Conservation (phyloP, 2,329 filamentous ascomycete species). For the Leptographium lundbergii region DNA sequence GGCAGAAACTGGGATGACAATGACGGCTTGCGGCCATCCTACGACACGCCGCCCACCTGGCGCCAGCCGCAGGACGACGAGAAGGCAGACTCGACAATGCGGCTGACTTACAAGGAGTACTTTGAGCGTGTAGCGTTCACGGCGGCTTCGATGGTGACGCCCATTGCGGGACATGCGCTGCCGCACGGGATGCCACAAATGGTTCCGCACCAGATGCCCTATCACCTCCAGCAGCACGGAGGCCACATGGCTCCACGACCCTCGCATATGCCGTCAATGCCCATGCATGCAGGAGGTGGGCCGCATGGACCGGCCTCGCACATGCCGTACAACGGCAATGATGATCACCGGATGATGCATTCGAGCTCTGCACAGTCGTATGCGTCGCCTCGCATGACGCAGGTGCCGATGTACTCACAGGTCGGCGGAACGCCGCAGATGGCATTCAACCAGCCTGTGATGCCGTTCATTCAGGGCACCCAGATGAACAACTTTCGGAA, state of each 20-base stretch:
- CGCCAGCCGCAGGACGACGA: constrained; percentile 63
- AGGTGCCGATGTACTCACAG: constrained; percentile 56
- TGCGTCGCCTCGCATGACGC: constrained; percentile 68
- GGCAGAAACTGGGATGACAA: constrained; percentile 59
- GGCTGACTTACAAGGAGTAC: constrained; percentile 59
- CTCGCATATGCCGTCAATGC: constrained; percentile 65
- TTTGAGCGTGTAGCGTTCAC: constrained; percentile 55
- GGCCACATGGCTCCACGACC: constrained; percentile 54
- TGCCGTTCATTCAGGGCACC: constrained; percentile 56
- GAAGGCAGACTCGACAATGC: constrained; percentile 51
- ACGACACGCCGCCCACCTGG: constrained; percentile 79
- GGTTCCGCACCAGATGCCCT: constrained; percentile 70
- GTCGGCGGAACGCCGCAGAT: constrained; percentile 59
- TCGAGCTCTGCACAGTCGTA: constrained; percentile 74
- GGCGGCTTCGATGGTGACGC: constrained; percentile 44
- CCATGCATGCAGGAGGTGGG: constrained; percentile 50
- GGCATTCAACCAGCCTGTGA: constrained; percentile 59
- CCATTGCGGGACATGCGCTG: constrained; percentile 36
- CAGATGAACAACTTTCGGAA: constrained; percentile 60
- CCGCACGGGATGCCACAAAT: constrained; percentile 59
- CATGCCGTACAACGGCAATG: constrained; percentile 52
- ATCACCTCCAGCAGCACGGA: constrained; percentile 62
- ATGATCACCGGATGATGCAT: constrained; percentile 78
- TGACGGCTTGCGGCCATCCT: constrained; percentile 72
- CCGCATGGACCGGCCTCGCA: constrained; percentile 57